Percentiles rank a stretch among this genome's conserved stretches.
These are phyloP conservation scores for Arthroderma uncinatum DNA, from an alignment of 2,329 filamentous ascomycete species.

Conservation along the genomic window DNA sequence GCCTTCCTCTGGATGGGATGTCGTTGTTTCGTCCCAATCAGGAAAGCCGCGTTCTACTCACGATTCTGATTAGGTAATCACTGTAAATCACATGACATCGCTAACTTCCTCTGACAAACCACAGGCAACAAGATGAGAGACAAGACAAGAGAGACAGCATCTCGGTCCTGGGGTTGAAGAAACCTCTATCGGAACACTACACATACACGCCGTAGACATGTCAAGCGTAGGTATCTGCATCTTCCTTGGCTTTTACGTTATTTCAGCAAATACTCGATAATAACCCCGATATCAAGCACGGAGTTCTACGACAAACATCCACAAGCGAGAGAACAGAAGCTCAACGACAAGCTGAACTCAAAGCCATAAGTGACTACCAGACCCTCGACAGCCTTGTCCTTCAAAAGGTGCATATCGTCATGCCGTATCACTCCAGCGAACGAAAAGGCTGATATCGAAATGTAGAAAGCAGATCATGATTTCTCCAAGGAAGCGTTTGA, in stretches of 20 bases:
- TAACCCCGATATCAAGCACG: constrained; percentile 51
- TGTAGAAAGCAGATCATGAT: constrained; percentile 30
- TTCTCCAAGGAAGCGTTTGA: constrained; percentile 35
- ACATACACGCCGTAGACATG: constrained; percentile 16
- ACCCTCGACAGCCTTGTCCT: constrained; percentile 58
- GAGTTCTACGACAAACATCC: constrained; percentile 58
- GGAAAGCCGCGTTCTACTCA: constrained; percentile 17
- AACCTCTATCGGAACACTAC: not conserved
- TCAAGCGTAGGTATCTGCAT: constrained; percentile 22
- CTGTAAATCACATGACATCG: too few relatives aligned
- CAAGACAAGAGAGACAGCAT: not conserved
- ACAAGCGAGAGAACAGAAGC: constrained; percentile 53
- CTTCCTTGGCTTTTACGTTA: not conserved
- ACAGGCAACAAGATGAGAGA: not conserved
- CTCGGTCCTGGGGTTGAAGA: not conserved
- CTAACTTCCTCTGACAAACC: too few relatives aligned
- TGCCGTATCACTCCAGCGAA: not conserved
- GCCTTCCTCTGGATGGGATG: not conserved
- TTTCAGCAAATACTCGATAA: not conserved
- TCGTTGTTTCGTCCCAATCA: not conserved
- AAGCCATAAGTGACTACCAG: constrained; percentile 66
- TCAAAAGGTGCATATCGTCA: constrained; percentile 43
- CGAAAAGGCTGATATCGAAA: not conserved
- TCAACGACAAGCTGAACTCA: constrained; percentile 58
- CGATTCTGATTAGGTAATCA: not conserved